phyloP scores from a whole-genome alignment of 805 yeast genomes.

The Hanseniaspora vineae region DNA sequence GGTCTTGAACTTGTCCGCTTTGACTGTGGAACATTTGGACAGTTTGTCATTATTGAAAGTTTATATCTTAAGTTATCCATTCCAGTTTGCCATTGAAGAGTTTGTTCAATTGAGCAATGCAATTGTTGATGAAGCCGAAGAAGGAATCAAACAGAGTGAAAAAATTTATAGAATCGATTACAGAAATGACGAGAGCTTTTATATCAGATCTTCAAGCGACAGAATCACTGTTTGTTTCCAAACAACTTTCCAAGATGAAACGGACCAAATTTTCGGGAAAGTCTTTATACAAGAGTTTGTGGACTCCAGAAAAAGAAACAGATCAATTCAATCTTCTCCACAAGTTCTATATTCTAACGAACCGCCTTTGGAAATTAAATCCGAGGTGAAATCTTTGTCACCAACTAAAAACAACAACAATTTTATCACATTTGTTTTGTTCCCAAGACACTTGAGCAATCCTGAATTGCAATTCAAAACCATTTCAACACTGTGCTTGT shows the following conservation, averaged over 20 bases:
- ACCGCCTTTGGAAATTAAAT: slow-evolving; percentile 79
- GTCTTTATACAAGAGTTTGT: slow-evolving; percentile 89
- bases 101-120: slow-evolving; percentile 50
- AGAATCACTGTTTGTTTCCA: slow-evolving; percentile 95
- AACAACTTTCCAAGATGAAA: slow-evolving; percentile 90
- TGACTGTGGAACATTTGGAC: slow-evolving; percentile 36
- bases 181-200: slow-evolving; percentile 88
- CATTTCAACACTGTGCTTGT: slow-evolving; percentile 80
- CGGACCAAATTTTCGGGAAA: slow-evolving; percentile 83
- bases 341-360: slow-evolving; percentile 91
- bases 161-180: slow-evolving; percentile 43
- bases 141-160: slow-evolving; percentile 12
- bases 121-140: slow-evolving; percentile 12
- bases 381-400: slow-evolving; percentile 22
- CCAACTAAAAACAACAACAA: slow-evolving; percentile 32
- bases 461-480: slow-evolving; percentile 21
- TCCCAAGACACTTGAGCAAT: slow-evolving; percentile 83
- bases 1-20: slow-evolving; percentile 43
- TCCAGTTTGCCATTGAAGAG: slow-evolving; percentile 69
- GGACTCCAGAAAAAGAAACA: slow-evolving; percentile 84
- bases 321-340: slow-evolving; percentile 95
- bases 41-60: slow-evolving; percentile 65
- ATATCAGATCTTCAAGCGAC: slow-evolving; percentile 82
- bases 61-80: slow-evolving; percentile 85
- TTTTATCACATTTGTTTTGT: slow-evolving; percentile 57